Evolutionary conservation across 2,329 filamentous ascomycete genomes (phyloP).

Genomic region (Aspergillus sergii): DNA sequence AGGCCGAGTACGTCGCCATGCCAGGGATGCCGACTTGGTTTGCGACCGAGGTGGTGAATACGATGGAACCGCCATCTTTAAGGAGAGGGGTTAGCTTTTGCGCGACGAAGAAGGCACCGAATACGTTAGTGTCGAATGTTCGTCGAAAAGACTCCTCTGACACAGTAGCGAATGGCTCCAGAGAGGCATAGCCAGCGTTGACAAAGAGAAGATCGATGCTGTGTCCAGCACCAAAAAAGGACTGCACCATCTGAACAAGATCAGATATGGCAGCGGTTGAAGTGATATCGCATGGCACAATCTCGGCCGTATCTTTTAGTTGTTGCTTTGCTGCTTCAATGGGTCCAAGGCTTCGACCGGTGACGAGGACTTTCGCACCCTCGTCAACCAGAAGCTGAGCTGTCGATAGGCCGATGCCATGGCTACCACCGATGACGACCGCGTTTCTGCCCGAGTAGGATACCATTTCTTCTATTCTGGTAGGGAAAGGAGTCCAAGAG

Average conservation of each 20-base stretch:
- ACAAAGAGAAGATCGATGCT: conserved; percentile 13
- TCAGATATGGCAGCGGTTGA: conserved; percentile 1
- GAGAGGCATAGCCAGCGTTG: conserved; percentile 15
- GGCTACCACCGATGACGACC: conserved; percentile 16
- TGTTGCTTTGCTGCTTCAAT: conserved; percentile 5
- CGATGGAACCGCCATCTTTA: conserved; percentile 13
- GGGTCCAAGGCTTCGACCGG: conserved; percentile 13
- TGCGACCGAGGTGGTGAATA: conserved; percentile 15
- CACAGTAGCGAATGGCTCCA: conserved; percentile 10
- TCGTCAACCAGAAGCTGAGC: conserved; percentile 12
- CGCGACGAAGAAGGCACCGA: conserved; percentile 13
- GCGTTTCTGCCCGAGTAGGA: conserved; percentile 8
- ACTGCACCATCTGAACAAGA: neutral
- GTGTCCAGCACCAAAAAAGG: conserved; percentile 1
- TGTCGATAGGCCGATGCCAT: conserved; percentile 18
- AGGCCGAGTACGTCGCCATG: conserved; percentile 11
- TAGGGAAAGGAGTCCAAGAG: neutral
- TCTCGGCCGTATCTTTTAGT: conserved; percentile 5
- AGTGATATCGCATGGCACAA: conserved; percentile 12
- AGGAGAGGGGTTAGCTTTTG: conserved; percentile 11
- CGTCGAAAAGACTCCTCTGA: conserved; percentile 10
- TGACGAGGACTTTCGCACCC: conserved; percentile 14
- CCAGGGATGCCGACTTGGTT: conserved; percentile 10
- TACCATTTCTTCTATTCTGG: neutral
- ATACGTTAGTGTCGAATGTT: conserved; percentile 16